Evolutionary conservation across 1,284 basidiomycete species (phyloP), one percentile per base, ranked within the genome.

Genomic region (Gomphus bonarii): DNA sequence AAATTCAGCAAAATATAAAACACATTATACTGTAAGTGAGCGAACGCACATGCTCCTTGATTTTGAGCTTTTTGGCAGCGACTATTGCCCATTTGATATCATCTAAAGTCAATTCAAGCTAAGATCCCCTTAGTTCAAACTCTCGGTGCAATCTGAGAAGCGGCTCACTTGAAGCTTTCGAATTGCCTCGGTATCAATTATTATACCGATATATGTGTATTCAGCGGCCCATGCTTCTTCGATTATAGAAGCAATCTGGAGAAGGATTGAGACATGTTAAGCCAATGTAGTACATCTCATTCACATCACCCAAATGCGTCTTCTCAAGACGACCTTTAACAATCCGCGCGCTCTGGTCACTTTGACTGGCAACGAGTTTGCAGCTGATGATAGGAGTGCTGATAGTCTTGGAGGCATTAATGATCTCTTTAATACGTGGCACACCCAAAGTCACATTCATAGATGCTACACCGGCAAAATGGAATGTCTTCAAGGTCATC

Each of bases 361-460:
- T 92, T 59, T 88, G 79, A 53, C 81, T 80, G 16, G 87, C 89
- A 20, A 93, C 91, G 18, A 99, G 77, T 68, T 91, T 93, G 64
- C 94, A 97, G 59, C 93, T 95, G 69, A 99, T 99, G 68, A 99
- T 98, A 1, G 97, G 97, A 3, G 97, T 99, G 65, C 91, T 95
- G 72, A 99, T 99, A 48, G 79, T 72, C 72, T 98, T 99, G 43
- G 95, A 92, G 3, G 95, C 97, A 65, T 99, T 99, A 77, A 99
- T 99, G 65, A 99, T 99, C 72, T 99, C 97, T 73, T 99, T 99
- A 75, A 99, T 99, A 69, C 97, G 95, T 22, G 97, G 97, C 11
- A 99, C 97, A 77, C 97, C 97, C 43, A 99, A 83, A 1, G 97
- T 99, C 64, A 99, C 93, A 74, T 98, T 99, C 97, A 99, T 99